Percentiles rank a stretch among this genome's conserved stretches.
Evolutionary conservation across 164 flowering plant genomes (phyloP).

Genomic region (Hamamelis virginiana): DNA sequence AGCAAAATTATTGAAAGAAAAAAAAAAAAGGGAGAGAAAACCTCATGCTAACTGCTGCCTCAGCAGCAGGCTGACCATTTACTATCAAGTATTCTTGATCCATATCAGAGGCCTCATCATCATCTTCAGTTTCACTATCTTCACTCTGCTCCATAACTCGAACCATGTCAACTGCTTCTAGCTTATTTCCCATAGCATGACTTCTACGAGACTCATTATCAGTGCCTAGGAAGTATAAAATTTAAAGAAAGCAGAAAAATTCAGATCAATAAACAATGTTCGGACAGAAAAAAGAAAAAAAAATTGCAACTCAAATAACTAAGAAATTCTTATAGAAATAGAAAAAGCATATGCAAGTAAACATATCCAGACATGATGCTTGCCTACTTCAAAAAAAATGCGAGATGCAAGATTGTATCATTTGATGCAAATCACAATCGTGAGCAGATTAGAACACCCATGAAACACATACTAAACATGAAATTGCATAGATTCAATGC

Average conservation of each 20-base stretch:
- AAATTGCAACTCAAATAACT: background rate
- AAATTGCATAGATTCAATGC: too few relatives aligned
- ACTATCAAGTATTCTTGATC: constrained; percentile 28
- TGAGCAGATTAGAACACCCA: too few relatives aligned
- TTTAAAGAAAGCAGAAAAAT: background rate
- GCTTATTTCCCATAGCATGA: constrained; percentile 13
- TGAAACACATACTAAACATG: too few relatives aligned
- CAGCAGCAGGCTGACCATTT: constrained; percentile 15
- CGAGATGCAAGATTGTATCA: too few relatives aligned
- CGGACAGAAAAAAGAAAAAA: background rate
- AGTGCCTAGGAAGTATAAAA: constrained; percentile 24
- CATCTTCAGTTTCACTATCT: constrained; percentile 37
- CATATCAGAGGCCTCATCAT: constrained; percentile 27
- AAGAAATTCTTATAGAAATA: background rate
- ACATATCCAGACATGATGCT: too few relatives aligned
- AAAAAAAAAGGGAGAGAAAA: background rate
- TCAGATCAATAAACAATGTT: background rate
- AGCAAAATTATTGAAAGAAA: background rate
- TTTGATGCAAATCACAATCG: too few relatives aligned
- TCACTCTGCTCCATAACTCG: constrained; percentile 24
- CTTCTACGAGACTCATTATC: constrained; percentile 22
- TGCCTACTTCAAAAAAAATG: too few relatives aligned
- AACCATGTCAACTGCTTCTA: constrained; percentile 7
- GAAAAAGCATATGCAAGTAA: background rate
- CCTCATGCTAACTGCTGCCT: constrained; percentile 33